A percentile compares a stretch with the other conserved stretches of the same genome.
These are phyloP conservation scores for Naegleria gruberi DNA, from an alignment of 208 protist species.

Conservation along the genomic window DNA sequence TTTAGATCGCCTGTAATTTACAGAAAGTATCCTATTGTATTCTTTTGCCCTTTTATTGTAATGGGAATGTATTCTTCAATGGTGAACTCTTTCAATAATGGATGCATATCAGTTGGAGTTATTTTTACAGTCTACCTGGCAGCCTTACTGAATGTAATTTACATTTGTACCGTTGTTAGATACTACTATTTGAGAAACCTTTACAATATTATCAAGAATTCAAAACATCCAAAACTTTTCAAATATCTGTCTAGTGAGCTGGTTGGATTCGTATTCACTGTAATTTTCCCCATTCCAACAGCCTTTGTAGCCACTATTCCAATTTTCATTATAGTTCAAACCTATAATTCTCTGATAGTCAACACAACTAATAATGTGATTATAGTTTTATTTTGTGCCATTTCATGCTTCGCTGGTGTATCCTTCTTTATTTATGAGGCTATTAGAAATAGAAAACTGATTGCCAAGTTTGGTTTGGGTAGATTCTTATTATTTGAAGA, in stretches of 20 bases:
- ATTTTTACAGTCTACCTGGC: no score
- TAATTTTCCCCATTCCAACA: neutral
- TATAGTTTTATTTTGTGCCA: neutral
- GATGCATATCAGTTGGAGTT: no score
- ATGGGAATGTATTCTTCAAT: no score
- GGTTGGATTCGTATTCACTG: neutral
- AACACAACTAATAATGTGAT: neutral
- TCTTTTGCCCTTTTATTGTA: no score
- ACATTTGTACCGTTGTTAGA: neutral
- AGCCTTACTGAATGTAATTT: neutral
- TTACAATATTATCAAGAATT: neutral
- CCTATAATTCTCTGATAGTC: no score
- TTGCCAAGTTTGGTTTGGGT: neutral
- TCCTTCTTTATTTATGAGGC: neutral
- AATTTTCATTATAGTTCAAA: no score
- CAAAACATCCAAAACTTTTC: neutral
- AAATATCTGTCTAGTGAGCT: neutral
- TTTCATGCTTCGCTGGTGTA: neutral
- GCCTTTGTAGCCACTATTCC: no score
- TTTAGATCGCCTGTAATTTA: no score
- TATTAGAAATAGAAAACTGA: neutral
- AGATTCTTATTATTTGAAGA: neutral
- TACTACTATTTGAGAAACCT: neutral
- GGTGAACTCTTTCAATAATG: no score
- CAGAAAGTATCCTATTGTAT: no score